Evolutionary conservation across 2,329 filamentous ascomycete species (phyloP), one percentile per base, ranked within the genome.

Genomic region (Monilinia fructigena): DNA sequence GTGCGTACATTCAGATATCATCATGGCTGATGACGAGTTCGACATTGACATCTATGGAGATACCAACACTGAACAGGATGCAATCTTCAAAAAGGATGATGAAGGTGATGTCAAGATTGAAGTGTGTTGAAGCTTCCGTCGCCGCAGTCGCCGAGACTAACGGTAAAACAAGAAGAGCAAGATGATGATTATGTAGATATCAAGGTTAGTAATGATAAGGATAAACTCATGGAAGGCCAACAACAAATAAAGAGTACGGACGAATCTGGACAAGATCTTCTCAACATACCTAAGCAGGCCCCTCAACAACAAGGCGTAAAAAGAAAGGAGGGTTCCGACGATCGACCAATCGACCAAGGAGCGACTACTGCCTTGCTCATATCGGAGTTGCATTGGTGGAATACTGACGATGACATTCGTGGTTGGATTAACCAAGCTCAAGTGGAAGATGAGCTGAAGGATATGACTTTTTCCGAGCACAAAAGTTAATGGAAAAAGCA

Each of bases 401-500:
- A 89, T 40, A 96, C 91, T 2, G 95, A 99, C 76, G 95, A 99
- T 75, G 93, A 98, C 73, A 86, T 99, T 66, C 90, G 95, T 63
- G 91, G 90, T 61, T 97, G 93, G 91, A 83, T 90, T 31, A 87
- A 88, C 71, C 85, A 91, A 70, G 91, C 90, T n/a, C 86, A 85
- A 2, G 91, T 87, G 72, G 95, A 98, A 77, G 85, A 89, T 55
- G 92, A 97, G 74, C 80, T 98, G 23, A 93, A 91, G 74, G 95
- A 98, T 68, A 87, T 99, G 62, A 97, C 93, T 0, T 99, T 98
- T 77, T 97, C 92, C 74, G 95, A 99, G 77, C 95, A 98, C 79
- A 99, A 99, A 99, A 77, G 93, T 98, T 58, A 99, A 99, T 72
- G 95, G 95, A 72, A 99, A 99, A 81, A 97, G 92, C 79, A 97